These are phyloP conservation scores for Biscogniauxia sp. DNA, from an alignment of 2,329 filamentous ascomycete species.

Conservation along the genomic window DNA sequence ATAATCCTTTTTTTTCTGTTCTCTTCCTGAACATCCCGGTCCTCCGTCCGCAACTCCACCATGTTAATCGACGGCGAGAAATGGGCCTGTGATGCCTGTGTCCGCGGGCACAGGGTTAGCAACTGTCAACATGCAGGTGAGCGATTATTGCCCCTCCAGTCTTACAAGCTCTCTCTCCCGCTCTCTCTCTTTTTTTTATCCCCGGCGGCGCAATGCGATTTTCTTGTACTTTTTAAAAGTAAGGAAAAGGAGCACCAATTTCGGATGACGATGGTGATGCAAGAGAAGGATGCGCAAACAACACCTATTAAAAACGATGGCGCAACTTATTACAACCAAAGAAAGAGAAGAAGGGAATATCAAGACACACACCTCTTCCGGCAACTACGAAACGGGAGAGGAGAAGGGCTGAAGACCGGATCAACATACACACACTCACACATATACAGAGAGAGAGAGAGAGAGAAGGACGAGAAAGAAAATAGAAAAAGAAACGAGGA, in stretches of 20 bases:
- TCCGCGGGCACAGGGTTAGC: conserved; percentile 97
- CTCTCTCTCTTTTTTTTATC: conserved; percentile 7
- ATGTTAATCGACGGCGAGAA: conserved; percentile 96
- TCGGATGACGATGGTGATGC: too few species aligned
- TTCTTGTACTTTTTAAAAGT: too few species aligned
- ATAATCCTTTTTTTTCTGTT: not conserved
- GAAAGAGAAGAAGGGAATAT: not conserved
- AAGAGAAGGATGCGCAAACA: too few species aligned
- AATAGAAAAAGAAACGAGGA: not conserved
- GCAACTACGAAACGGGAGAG: too few species aligned
- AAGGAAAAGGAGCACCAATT: too few species aligned
- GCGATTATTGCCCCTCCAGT: conserved; percentile 35
- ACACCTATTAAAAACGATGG: too few species aligned
- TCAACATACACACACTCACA: too few species aligned
- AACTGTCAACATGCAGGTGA: conserved; percentile 94
- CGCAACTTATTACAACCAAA: not conserved
- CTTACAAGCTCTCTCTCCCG: conserved; percentile 8
- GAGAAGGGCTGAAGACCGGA: too few species aligned
- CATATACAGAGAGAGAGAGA: too few species aligned
- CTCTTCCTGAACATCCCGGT: not conserved
- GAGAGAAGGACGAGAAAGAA: not conserved
- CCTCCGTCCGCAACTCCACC: conserved; percentile 20
- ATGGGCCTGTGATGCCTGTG: conserved; percentile 96
- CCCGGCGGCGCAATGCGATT: not conserved
- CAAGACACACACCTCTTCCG: not conserved